phyloP scores from a whole-genome alignment of 2,329 filamentous ascomycete species.

The Fusarium nurragi region DNA sequence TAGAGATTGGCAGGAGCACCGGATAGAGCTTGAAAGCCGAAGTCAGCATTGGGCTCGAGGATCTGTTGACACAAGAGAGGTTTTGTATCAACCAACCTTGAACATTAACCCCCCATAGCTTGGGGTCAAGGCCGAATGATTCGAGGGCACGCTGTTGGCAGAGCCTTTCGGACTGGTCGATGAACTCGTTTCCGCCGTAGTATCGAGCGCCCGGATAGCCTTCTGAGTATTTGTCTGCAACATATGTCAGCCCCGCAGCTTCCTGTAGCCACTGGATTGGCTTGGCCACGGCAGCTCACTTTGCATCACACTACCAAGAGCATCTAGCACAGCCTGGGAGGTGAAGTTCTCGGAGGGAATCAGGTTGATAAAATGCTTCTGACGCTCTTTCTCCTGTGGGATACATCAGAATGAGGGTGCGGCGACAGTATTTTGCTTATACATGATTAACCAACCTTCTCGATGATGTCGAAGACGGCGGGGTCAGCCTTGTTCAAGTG shows the following conservation, averaged over 20 bases:
- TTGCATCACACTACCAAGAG: slow-evolving; percentile 93
- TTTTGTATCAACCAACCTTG: slow-evolving; percentile 69
- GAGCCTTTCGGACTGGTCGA: slow-evolving; percentile 87
- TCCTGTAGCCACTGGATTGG: not conserved
- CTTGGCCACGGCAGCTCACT: slow-evolving; percentile 62
- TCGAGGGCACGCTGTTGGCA: slow-evolving; percentile 92
- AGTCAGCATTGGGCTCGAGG: slow-evolving; percentile 20
- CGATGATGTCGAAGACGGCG: slow-evolving; percentile 85
- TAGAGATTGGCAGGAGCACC: slow-evolving; percentile 82
- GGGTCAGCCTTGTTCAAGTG: slow-evolving; percentile 87
- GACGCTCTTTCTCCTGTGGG: slow-evolving; percentile 85
- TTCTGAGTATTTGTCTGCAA: slow-evolving; percentile 95
- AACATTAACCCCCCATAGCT: slow-evolving; percentile 97
- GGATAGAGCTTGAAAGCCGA: slow-evolving; percentile 71
- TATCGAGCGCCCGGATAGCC: slow-evolving; percentile 96
- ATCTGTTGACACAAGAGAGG: not conserved
- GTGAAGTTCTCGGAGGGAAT: slow-evolving; percentile 97
- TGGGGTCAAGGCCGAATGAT: slow-evolving; percentile 82
- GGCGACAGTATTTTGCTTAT: not conserved
- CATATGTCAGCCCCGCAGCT: not conserved
- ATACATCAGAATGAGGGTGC: not conserved
- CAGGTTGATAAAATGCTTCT: slow-evolving; percentile 98
- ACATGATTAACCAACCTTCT: slow-evolving; percentile 70
- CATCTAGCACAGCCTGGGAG: slow-evolving; percentile 90
- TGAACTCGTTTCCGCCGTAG: slow-evolving; percentile 96